A percentile compares a stretch with the other conserved stretches of the same genome.
phyloP scores from a whole-genome alignment of 2,329 filamentous ascomycete genomes.

The Phialophora verrucosa region DNA sequence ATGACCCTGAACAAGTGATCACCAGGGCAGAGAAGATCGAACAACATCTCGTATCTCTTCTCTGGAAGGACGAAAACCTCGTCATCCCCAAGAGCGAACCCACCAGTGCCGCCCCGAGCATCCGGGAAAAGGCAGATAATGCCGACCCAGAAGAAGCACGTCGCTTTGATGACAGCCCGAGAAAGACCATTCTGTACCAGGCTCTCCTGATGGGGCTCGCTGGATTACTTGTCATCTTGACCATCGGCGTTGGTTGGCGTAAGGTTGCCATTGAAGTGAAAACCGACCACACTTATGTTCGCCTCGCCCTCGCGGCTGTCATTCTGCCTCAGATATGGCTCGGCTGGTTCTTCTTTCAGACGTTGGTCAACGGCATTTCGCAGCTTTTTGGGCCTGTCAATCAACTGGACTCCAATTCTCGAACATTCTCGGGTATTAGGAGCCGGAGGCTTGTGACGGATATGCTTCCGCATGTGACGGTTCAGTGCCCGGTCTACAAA shows the following conservation, averaged over 20 bases:
- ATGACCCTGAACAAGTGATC: slow-evolving; percentile 64
- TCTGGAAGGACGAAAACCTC: slow-evolving; percentile 17
- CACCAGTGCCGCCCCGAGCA: slow-evolving; percentile 1
- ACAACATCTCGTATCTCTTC: slow-evolving; percentile 39
- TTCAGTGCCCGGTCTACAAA: slow-evolving; percentile 89
- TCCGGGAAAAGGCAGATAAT: slow-evolving; percentile 10
- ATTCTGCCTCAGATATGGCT: slow-evolving; percentile 66
- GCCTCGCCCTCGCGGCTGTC: slow-evolving; percentile 60
- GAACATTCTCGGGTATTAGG: slow-evolving; percentile 49
- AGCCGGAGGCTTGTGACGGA: slow-evolving; percentile 39
- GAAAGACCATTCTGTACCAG: slow-evolving; percentile 19
- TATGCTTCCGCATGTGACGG: slow-evolving; percentile 62
- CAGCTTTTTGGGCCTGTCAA: slow-evolving; percentile 53
- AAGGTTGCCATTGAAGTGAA: slow-evolving; percentile 50
- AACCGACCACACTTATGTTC: slow-evolving; percentile 60
- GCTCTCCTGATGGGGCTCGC: slow-evolving; percentile 16
- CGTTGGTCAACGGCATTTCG: slow-evolving; percentile 48
- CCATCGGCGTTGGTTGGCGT: slow-evolving; percentile 56
- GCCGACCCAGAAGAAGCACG: slow-evolving; percentile 4
- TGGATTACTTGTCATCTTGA: slow-evolving; percentile 20
- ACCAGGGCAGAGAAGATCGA: slow-evolving; percentile 60
- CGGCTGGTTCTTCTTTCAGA: slow-evolving; percentile 57
- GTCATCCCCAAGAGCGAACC: slow-evolving; percentile 11
- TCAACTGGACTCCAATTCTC: slow-evolving; percentile 52
- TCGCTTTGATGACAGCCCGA: slow-evolving; percentile 11